Evolutionary conservation across 306 rosid species (phyloP).

Genomic region (Rosa multiflora): DNA sequence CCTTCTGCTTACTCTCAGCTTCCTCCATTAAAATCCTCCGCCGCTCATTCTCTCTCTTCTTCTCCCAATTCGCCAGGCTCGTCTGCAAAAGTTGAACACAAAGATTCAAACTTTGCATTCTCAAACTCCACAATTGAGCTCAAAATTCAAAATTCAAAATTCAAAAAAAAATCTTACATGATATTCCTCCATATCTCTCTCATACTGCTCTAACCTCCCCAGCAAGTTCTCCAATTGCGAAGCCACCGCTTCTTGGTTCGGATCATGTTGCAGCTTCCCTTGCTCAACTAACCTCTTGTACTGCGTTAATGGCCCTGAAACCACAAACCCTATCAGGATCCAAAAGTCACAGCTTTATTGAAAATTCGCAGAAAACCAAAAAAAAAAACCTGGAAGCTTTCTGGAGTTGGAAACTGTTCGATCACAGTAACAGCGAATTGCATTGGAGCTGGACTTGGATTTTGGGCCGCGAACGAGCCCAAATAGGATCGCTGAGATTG

Average conservation of each 20-base stretch:
- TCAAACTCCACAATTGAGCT: not conserved
- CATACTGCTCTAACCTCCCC: conserved; percentile 84
- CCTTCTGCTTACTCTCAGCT: conserved; percentile 61
- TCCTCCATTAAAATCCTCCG: conserved; percentile 76
- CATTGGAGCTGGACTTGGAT: conserved; percentile 26
- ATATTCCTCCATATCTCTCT: conserved; percentile 82
- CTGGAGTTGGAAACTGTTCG: conserved; percentile 27
- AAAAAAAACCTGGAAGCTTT: conserved; percentile 43
- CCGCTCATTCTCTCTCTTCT: conserved; percentile 62
- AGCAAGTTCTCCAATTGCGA: conserved; percentile 66
- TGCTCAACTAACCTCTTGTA: conserved; percentile 62
- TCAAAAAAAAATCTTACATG: conserved; percentile 43
- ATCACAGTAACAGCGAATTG: conserved; percentile 47
- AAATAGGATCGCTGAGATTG: conserved; percentile 34
- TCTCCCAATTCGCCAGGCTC: conserved; percentile 67
- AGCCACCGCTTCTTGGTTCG: conserved; percentile 80
- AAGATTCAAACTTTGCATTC: not conserved
- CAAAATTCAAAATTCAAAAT: not conserved
- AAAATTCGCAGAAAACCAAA: not conserved
- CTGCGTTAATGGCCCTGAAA: conserved; percentile 65
- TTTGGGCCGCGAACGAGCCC: conserved; percentile 30
- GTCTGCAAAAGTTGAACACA: conserved; percentile 37
- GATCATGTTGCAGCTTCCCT: conserved; percentile 83
- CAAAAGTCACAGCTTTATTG: not conserved
- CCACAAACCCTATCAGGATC: not conserved